Conservation (phyloP, 2,329 filamentous ascomycete species). For the Colletotrichum sp. region DNA sequence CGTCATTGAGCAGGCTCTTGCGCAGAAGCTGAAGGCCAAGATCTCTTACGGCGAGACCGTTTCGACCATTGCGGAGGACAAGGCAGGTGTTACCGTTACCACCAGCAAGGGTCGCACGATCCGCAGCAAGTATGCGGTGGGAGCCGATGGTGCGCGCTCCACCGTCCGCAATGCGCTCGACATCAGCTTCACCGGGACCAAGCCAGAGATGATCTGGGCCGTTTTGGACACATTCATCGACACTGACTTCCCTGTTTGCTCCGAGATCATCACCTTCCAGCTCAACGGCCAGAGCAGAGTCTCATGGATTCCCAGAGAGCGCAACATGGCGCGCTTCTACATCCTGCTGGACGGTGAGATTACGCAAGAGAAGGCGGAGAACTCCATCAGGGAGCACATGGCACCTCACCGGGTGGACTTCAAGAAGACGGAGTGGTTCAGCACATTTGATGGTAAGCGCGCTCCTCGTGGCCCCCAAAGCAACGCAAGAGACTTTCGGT, state of each 20-base stretch:
- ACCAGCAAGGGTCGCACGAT: constrained; percentile 37
- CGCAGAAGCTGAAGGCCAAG: constrained; percentile 32
- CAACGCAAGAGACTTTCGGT: not conserved
- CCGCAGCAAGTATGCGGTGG: constrained; percentile 48
- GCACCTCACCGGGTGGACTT: constrained; percentile 48
- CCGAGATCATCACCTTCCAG: constrained; percentile 54
- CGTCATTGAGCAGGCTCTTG: constrained; percentile 45
- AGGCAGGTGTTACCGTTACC: constrained; percentile 25
- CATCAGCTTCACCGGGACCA: constrained; percentile 48
- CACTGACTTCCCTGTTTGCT: constrained; percentile 50
- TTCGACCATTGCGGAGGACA: constrained; percentile 30
- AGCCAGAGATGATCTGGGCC: constrained; percentile 55
- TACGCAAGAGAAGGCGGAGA: constrained; percentile 41
- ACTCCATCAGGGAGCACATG: constrained; percentile 48
- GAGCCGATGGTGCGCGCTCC: constrained; percentile 58
- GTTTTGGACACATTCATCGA: constrained; percentile 54
- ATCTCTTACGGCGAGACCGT: constrained; percentile 45
- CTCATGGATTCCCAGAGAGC: constrained; percentile 53
- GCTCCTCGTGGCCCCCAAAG: not conserved
- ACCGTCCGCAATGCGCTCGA: constrained; percentile 45
- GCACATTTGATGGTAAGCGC: constrained; percentile 49
- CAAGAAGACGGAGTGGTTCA: constrained; percentile 52
- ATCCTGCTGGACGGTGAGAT: constrained; percentile 51
- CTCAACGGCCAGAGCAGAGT: constrained; percentile 49
- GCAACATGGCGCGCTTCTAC: constrained; percentile 52